A percentile compares a stretch with the other conserved stretches of the same genome.
Conservation (phyloP, 1,139 yeast genomes). For the Blastobotrys ciferrii region DNA sequence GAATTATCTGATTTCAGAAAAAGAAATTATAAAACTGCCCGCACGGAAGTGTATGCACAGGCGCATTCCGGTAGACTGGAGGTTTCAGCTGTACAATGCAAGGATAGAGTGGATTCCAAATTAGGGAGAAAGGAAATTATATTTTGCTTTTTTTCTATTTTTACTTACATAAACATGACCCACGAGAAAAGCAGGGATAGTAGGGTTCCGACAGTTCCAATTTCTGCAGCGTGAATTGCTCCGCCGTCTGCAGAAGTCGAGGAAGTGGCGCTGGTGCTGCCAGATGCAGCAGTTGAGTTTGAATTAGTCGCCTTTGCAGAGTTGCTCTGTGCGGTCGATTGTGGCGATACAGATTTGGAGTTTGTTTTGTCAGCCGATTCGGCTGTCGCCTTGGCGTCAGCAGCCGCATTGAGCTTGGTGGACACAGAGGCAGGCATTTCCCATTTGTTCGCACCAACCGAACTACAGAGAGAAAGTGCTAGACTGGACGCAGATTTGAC, state of each 20-base stretch:
- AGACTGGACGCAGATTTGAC: constrained; percentile 42
- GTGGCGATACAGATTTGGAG: background rate
- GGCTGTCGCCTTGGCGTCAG: constrained; percentile 22
- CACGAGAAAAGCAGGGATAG: constrained; percentile 3
- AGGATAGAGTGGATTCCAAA: background rate
- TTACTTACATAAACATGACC: constrained; percentile 5
- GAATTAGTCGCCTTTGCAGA: background rate
- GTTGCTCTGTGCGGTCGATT: background rate
- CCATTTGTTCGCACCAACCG: constrained; percentile 49
- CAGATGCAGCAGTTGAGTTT: background rate
- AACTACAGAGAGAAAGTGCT: constrained; percentile 44
- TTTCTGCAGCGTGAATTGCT: background rate
- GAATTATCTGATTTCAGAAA: constrained; percentile 1
- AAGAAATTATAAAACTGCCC: background rate
- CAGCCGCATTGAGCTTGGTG: constrained; percentile 38
- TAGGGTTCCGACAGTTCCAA: constrained; percentile 2
- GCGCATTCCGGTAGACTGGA: background rate
- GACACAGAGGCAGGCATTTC: constrained; percentile 45
- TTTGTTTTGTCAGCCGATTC: background rate
- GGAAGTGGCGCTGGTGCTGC: background rate
- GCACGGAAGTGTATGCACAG: background rate
- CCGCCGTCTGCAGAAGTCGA: constrained; percentile 1
- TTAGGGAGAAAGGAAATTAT: background rate
- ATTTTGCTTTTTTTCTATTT: background rate
- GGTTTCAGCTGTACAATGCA: background rate